phyloP scores from a whole-genome alignment of 176 grass and related monocot genomes.

The Musa beccarii region DNA sequence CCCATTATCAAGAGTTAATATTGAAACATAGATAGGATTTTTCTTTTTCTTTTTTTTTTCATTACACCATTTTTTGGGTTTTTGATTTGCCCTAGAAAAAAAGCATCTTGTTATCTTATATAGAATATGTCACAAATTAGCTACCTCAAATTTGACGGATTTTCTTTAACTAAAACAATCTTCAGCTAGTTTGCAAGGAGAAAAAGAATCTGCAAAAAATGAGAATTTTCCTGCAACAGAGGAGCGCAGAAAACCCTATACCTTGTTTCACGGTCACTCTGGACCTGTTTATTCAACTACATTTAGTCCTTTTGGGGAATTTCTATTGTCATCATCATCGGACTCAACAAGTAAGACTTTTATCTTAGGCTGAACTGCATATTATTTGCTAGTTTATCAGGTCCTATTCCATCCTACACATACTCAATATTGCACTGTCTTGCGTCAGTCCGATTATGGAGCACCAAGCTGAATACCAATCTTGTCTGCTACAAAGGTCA shows the following conservation, averaged over 20 bases:
- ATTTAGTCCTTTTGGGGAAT: constrained; percentile 87
- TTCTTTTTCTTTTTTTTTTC: too few relatives aligned
- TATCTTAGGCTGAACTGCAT: constrained; percentile 18
- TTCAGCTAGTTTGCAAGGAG: constrained; percentile 57
- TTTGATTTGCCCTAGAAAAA: background rate
- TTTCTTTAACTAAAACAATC: constrained; percentile 19
- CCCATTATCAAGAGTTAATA: too few relatives aligned
- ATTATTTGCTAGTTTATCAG: constrained; percentile 4
- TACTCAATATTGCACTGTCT: background rate
- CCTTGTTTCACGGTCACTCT: constrained; percentile 82
- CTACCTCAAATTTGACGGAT: background rate
- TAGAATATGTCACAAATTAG: background rate
- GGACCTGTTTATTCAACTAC: constrained; percentile 84
- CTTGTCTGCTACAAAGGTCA: constrained; percentile 95
- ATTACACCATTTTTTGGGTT: background rate
- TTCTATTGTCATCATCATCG: constrained; percentile 81
- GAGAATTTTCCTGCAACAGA: constrained; percentile 46
- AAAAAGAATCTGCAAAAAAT: constrained; percentile 50
- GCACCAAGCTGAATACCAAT: constrained; percentile 79
- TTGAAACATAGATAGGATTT: too few relatives aligned
- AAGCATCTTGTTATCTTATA: background rate
- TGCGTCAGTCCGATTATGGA: constrained; percentile 75
- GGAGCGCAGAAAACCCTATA: constrained; percentile 62
- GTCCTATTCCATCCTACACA: background rate
- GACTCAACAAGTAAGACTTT: constrained; percentile 73